A percentile compares a stretch with the other conserved stretches of the same genome.
These are phyloP conservation scores for Tulasnella sp. DNA, from an alignment of 768 basidiomycete genomes.

Conservation along the genomic window DNA sequence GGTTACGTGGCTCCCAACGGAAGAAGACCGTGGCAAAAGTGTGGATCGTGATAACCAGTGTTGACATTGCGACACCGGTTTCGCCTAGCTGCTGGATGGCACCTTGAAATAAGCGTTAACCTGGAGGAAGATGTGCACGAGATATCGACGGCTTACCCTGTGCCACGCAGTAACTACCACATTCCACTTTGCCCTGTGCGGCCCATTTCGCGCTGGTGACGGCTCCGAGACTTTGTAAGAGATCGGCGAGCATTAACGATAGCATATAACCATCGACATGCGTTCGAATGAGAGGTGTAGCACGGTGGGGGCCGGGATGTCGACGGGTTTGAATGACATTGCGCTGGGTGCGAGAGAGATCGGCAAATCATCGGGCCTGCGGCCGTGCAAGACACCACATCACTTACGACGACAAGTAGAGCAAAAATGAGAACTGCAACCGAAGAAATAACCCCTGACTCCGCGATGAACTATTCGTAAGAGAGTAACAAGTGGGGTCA, in stretches of 20 bases:
- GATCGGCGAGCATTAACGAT: slow-evolving; percentile 27
- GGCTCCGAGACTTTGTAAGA: slow-evolving; percentile 25
- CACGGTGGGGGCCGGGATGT: background rate
- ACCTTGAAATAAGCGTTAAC: background rate
- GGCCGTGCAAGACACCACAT: too few species aligned
- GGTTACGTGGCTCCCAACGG: slow-evolving; percentile 4
- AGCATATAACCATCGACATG: slow-evolving; percentile 28
- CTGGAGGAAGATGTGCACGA: background rate
- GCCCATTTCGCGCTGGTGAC: slow-evolving; percentile 22
- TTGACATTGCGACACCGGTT: slow-evolving; percentile 23
- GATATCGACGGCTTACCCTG: background rate
- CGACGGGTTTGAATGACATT: slow-evolving; percentile 10
- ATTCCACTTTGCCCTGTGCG: background rate
- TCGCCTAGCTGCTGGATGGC: slow-evolving; percentile 24
- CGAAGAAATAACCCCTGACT: slow-evolving; percentile 21
- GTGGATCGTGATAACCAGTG: slow-evolving; percentile 18
- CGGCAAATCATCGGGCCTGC: background rate
- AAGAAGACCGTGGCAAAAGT: slow-evolving; percentile 26
- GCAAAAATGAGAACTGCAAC: slow-evolving; percentile 21
- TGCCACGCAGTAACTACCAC: slow-evolving; percentile 20
- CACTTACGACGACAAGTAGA: slow-evolving; percentile 6
- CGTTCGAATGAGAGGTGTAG: slow-evolving; percentile 20
- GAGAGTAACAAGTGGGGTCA: background rate
- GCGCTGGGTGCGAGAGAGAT: background rate
- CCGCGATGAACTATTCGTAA: slow-evolving; percentile 19